Percentiles rank a stretch among this genome's conserved stretches.
These are phyloP conservation scores for Cornus controversa DNA, from an alignment of 148 eudicot genomes.

Conservation along the genomic window DNA sequence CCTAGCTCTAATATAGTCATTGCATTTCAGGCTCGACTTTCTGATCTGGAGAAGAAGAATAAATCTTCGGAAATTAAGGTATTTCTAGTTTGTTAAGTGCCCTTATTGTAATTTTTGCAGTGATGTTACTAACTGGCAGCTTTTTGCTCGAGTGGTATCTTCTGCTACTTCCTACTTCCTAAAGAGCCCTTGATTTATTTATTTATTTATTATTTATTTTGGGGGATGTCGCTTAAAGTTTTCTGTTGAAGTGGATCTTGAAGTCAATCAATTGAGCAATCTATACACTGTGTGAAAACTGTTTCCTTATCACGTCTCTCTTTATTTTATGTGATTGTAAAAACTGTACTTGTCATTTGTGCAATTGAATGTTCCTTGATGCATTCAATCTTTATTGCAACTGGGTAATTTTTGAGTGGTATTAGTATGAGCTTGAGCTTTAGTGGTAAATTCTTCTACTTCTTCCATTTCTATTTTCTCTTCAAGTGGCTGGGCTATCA, in stretches of 20 bases:
- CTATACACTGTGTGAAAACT: neutral
- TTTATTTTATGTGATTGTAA: neutral
- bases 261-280: neutral
- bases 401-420: no score
- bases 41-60: constrained; percentile 61
- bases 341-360: constrained; percentile 1
- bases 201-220: no score
- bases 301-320: neutral
- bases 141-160: no score
- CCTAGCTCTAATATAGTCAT: neutral
- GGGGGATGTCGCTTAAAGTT: neutral
- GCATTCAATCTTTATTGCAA: no score
- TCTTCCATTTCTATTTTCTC: no score
- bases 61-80: constrained; percentile 42
- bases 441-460: no score
- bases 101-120: neutral
- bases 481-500: no score
- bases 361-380: neutral
- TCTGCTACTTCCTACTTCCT: no score
- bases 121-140: neutral
- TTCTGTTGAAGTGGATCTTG: neutral
- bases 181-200: no score
- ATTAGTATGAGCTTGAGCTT: no score
- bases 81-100: neutral
- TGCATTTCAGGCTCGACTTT: constrained; percentile 49